Evolutionary conservation across 2,329 filamentous ascomycete genomes (phyloP), one percentile per base, ranked within the genome.

Genomic region (Pseudogymnoascus sp.): DNA sequence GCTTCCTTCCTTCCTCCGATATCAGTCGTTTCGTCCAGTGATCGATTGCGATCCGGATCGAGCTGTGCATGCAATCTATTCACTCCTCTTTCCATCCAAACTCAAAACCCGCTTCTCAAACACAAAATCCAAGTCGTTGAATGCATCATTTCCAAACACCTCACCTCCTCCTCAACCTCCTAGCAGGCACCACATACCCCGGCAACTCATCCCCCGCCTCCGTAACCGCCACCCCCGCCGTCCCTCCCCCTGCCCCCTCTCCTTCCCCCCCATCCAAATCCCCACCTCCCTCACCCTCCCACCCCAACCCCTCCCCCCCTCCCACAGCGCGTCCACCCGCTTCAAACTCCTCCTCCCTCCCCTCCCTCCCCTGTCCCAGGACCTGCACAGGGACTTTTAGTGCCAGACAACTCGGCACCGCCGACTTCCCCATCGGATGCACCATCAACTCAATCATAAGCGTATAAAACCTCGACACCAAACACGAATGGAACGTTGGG

Each of bases 401-500:
- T 11, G 43, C 43, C 19, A 48, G 6, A 2, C 21, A 5, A 13
- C 43, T 14, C 43, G 21, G 21, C 43, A 48, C 43, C 5, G 43
- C 43, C 2, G 43, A 48, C 11, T 48, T 48, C 11, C 43, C 43
- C 2, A 6, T 5, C 0, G 80, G 79, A 68, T 83, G 80, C 61
- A 84, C 79, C 3, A 81, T 79, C 21, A 90, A 74, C 13, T 79
- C 77, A 64, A 90, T 75, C 62, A 85, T 82, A 13, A 91, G 79
- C 3, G 78, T 74, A 73, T 91, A 90, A 16, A 80, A 76, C 62
- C 88, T 80, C n/a, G 84, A 85, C 51, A 85, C 77, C 62, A 90
- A 80, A 73, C 88, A 91, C 41, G 83, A 81, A 76, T 90, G 85
- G 76, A 90, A 91, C 2, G 86, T 87, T 1, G 88, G 88, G 19